phyloP scores from a whole-genome alignment of 1,284 basidiomycete genomes.

The Ceratobasidium sp. region DNA sequence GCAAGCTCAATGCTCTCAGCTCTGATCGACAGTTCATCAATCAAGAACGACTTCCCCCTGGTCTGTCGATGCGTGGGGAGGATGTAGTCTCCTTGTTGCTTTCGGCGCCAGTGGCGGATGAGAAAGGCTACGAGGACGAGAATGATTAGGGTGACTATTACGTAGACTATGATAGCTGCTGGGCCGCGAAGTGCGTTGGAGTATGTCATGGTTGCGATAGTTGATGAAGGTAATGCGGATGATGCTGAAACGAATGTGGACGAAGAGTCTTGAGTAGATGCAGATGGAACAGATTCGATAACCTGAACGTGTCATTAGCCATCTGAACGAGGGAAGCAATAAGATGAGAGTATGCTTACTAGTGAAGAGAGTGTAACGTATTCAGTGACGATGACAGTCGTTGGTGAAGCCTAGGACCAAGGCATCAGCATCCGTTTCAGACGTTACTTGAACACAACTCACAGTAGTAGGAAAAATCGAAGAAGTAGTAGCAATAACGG shows the following conservation, averaged over 20 bases:
- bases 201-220: background rate
- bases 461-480: background rate
- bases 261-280: background rate
- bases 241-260: constrained; percentile 28
- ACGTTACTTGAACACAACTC: background rate
- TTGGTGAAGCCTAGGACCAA: background rate
- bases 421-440: background rate
- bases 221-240: background rate
- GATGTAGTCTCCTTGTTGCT: constrained; percentile 25
- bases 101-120: constrained; percentile 34
- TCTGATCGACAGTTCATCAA: constrained; percentile 22
- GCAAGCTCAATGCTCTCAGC: background rate
- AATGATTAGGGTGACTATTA: constrained; percentile 11
- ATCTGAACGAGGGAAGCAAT: background rate
- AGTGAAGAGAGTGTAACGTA: background rate
- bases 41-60: constrained; percentile 28
- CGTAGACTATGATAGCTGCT: constrained; percentile 28
- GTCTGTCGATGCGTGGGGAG: constrained; percentile 15
- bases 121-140: background rate
- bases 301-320: background rate
- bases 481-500: background rate
- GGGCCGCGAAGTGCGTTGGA: constrained; percentile 17
- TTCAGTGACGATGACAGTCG: constrained; percentile 28
- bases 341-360: background rate
- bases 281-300: background rate